Evolutionary conservation across 208 protist species (phyloP), one percentile per base, ranked within the genome.

Genomic region (Crithidia thermophila): DNA sequence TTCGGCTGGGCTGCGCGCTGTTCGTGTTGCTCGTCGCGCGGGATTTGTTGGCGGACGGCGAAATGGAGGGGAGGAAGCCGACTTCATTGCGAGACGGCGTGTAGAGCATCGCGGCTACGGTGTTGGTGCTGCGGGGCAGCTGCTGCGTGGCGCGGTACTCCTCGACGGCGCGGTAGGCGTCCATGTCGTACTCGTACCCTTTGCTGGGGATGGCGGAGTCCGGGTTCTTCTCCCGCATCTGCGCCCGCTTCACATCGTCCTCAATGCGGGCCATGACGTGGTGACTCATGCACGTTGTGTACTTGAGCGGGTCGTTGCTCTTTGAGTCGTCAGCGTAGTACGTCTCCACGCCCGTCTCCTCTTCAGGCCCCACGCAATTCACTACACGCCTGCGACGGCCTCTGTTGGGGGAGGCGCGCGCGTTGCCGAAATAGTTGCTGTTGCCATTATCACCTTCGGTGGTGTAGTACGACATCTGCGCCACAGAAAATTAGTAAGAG

Each of bases 181-280:
- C 62, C 20, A 61, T 4, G 25, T 74, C 68, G 45, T 69, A 57
- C 16, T 55, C 33, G 39, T 67, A 47, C 11, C 58, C 67, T 52
- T 67, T 70, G 25, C 53, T 49, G 3, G 79, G 79, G 3, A 78
- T 79, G n/a, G 55, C 79, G 18, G 72, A 84, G 0, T 74, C 63
- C 3, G 80, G 73, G 39, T 82, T 77, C 7, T 67, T 51, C 21
- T 67, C 46, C 2, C 77, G 79, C 59, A 71, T 61, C 46, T 58
- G 42, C 13, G 69, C 67, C 13, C 84, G 72, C 16, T 52, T 49
- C 25, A 77, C 18, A 52, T 87, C 73, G 3, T 65, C 72, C 56
- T 85, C 68, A 18, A 85, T 74, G 21, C 85, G 81, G 20, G 77
- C 72, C 11, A 77, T 69, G 2, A 91, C 63, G 77, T 91, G 85